Percentiles rank a stretch among this genome's conserved stretches.
Conservation (phyloP, 2,329 filamentous ascomycete genomes). For the Hypomyces perniciosus region DNA sequence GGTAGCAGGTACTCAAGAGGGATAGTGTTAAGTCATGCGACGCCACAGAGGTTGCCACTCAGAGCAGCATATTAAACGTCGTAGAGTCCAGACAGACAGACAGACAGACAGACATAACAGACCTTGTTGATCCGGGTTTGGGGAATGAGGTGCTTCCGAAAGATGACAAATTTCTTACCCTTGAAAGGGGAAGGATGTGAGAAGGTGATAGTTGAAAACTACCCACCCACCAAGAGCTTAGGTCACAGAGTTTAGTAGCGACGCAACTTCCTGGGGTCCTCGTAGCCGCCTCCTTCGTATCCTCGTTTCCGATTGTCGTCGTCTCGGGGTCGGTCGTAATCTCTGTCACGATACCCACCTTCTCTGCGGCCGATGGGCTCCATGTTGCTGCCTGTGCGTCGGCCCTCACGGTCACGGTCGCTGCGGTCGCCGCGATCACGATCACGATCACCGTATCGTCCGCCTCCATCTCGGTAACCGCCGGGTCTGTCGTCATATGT, state of each 20-base stretch:
- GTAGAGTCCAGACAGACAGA: neutral
- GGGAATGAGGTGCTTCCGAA: neutral
- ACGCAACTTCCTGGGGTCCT: constrained; percentile 66
- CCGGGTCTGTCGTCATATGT: constrained; percentile 55
- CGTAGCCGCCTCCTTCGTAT: constrained; percentile 73
- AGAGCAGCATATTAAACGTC: constrained; percentile 2
- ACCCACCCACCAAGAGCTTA: constrained; percentile 7
- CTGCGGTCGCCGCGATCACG: constrained; percentile 43
- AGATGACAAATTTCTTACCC: constrained; percentile 11
- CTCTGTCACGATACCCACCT: constrained; percentile 44
- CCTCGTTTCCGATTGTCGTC: constrained; percentile 60
- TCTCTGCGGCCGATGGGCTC: constrained; percentile 71
- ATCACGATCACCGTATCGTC: constrained; percentile 42
- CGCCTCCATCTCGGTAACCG: constrained; percentile 44
- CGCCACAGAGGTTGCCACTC: neutral
- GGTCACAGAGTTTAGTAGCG: constrained; percentile 45
- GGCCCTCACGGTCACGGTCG: constrained; percentile 27
- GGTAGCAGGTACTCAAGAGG: constrained; percentile 1
- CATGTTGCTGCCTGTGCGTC: constrained; percentile 69
- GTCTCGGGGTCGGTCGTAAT: constrained; percentile 51
- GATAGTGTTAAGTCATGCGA: neutral
- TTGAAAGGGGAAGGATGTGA: constrained; percentile 1
- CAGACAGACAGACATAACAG: neutral
- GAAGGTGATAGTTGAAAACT: constrained; percentile 6
- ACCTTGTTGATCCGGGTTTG: constrained; percentile 4